A percentile compares a stretch with the other conserved stretches of the same genome.
phyloP scores from a whole-genome alignment of 139 green algal species.

The Diplosphaera chodatii region DNA sequence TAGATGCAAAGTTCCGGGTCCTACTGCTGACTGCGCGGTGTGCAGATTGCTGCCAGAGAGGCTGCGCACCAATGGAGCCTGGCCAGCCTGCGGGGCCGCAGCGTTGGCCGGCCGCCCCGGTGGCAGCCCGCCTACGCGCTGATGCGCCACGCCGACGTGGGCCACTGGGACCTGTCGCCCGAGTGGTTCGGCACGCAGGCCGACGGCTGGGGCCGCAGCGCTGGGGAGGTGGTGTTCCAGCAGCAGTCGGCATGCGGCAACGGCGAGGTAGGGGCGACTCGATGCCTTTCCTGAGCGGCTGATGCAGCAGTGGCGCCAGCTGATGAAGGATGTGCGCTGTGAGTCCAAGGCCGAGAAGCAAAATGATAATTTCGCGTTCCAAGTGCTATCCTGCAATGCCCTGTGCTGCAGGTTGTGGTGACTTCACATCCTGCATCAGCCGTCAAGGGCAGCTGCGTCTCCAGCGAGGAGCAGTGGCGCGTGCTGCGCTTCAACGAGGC shows the following conservation, averaged over 20 bases:
- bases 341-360: too few relatives aligned
- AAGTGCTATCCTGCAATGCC: too few relatives aligned
- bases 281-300: too few relatives aligned
- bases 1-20: too few relatives aligned
- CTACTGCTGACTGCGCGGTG: too few relatives aligned
- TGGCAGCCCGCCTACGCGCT: background rate
- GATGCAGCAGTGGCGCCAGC: too few relatives aligned
- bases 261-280: slow-evolving; percentile 18
- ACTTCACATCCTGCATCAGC: slow-evolving; percentile 29
- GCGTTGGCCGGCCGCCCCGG: too few relatives aligned
- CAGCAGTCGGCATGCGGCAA: slow-evolving; percentile 23
- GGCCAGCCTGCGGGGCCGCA: background rate
- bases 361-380: too few relatives aligned
- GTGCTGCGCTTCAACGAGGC: slow-evolving; percentile 56
- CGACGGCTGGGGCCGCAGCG: slow-evolving; percentile 37
- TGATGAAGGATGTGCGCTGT: too few relatives aligned
- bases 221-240: slow-evolving; percentile 29
- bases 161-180: slow-evolving; percentile 43
- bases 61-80: background rate
- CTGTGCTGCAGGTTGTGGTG: slow-evolving; percentile 22
- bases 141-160: slow-evolving; percentile 19
- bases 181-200: slow-evolving; percentile 55
- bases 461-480: slow-evolving; percentile 32
- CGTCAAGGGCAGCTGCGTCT: background rate
- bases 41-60: background rate